Evolutionary conservation across 768 basidiomycete species (phyloP).

Genomic region (Termitomyces sp.): DNA sequence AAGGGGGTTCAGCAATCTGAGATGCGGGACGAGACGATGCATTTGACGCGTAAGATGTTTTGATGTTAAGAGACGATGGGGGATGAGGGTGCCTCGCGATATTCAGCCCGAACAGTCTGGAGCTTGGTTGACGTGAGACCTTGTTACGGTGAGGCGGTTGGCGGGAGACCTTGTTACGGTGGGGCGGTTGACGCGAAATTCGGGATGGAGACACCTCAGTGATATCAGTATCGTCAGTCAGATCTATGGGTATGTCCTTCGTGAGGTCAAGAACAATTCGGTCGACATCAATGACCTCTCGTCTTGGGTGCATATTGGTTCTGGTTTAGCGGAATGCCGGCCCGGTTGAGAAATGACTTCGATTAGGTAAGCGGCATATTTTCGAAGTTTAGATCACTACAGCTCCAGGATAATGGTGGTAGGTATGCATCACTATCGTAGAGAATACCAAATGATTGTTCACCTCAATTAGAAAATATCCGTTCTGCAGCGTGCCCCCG

Average conservation of each 20-base stretch:
- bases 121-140: not conserved
- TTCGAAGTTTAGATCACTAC: not conserved
- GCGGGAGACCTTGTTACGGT: not conserved
- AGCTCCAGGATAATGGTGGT: slow-evolving; percentile 7
- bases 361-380: slow-evolving; percentile 8
- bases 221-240: not conserved
- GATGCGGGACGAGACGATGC: not conserved
- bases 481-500: slow-evolving; percentile 79
- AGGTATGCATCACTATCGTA: slow-evolving; percentile 2
- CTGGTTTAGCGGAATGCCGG: not conserved
- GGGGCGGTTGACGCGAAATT: not conserved
- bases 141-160: no score
- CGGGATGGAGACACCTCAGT: not conserved
- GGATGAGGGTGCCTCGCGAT: not conserved
- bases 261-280: slow-evolving; percentile 7
- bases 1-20: not conserved
- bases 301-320: not conserved
- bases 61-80: not conserved
- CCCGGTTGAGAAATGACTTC: not conserved
- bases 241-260: not conserved
- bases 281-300: slow-evolving; percentile 8
- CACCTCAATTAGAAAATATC: slow-evolving; percentile 63
- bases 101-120: no score
- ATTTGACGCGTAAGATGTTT: not conserved
- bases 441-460: not conserved